Percentiles rank a stretch among this genome's conserved stretches.
Evolutionary conservation across 768 basidiomycete species (phyloP).

Genomic region (Dioszegia hungarica): DNA sequence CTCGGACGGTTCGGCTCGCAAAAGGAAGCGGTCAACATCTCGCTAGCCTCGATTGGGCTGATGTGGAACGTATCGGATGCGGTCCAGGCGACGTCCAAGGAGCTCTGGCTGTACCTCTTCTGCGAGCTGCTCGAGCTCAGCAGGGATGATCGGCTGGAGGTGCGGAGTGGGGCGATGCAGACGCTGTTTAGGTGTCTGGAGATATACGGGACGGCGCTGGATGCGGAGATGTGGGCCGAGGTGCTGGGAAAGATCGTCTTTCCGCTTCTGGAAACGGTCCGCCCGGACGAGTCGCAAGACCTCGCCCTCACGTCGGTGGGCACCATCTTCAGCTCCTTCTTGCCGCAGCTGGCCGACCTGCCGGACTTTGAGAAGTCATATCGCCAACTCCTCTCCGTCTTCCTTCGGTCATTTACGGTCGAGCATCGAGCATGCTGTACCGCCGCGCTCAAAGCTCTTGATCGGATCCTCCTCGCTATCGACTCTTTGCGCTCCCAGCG

Average conservation of each 20-base stretch:
- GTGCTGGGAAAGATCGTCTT: constrained; percentile 89
- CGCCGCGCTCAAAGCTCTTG: constrained; percentile 77
- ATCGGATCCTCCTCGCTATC: constrained; percentile 64
- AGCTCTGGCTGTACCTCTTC: constrained; percentile 90
- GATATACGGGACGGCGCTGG: constrained; percentile 82
- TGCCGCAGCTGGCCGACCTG: constrained; percentile 69
- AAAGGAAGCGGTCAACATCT: constrained; percentile 84
- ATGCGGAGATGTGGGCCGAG: constrained; percentile 76
- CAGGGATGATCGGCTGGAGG: constrained; percentile 75
- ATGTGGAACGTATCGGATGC: constrained; percentile 96
- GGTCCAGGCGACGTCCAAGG: constrained; percentile 77
- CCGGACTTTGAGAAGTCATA: constrained; percentile 67
- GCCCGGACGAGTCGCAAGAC: constrained; percentile 81
- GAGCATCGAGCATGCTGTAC: constrained; percentile 69
- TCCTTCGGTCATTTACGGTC: constrained; percentile 65
- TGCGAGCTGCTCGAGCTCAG: constrained; percentile 77
- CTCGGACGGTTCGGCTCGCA: constrained; percentile 88
- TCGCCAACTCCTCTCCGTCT: constrained; percentile 66
- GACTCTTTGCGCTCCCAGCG: constrained; percentile 3
- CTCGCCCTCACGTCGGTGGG: constrained; percentile 80
- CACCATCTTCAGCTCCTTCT: constrained; percentile 74
- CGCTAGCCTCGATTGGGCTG: constrained; percentile 84
- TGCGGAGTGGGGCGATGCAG: constrained; percentile 88
- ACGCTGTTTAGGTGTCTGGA: constrained; percentile 91
- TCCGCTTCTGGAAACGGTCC: constrained; percentile 58